Base-by-base conservation (phyloP, 1,139 yeast species). In the Kodamaea sp. region DNA sequence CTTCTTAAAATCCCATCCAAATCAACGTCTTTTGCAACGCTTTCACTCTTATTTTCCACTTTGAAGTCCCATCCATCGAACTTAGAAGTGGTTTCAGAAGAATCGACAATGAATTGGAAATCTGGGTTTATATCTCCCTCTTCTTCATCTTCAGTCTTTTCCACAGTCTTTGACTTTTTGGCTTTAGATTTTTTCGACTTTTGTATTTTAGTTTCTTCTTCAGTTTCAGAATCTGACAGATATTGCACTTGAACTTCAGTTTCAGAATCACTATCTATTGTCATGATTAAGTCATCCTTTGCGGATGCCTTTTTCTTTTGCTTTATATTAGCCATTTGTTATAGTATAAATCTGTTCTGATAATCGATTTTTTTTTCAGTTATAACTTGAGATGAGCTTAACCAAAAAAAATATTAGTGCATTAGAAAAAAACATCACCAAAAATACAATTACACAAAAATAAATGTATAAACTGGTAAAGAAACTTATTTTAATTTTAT, bases 31-130 rank as follows among this genome's bases (percentile, higher is more conserved):
- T 74, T 79, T 48, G 60, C 73, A 6, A 45, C 51, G 8, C 10
- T 38, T 32, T 41, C 40, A 20, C 31, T 39, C 31, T 39, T 42
- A n/a, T 39, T 46, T 38, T 71, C 77, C 10, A 74, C 76, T 32
- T 70, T 77, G 57, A 87, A 86, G 49, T 87, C 89, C 96, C 96
- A 89, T 3, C 95, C 96, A 35, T 78, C 79, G 40, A 84, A 79
- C 11, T 64, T 67, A 4, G 67, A 55, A 3, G 67, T 54, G 2
- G 71, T 58, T 26, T 74, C 81, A 30, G 70, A 77, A 24, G 78
- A 81, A 15, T 83, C 94, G 23, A 79, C 64, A 10, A 76, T 74
- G 49, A 88, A 79, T 25, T 74, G 70, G 57, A 90, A 90, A 41
- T 81, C 80, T 24, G 90, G 88, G 45, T 83, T 81, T 37, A 90